phyloP scores from a whole-genome alignment of 2,329 filamentous ascomycete species.

The Phaeomoniella chlamydospora region DNA sequence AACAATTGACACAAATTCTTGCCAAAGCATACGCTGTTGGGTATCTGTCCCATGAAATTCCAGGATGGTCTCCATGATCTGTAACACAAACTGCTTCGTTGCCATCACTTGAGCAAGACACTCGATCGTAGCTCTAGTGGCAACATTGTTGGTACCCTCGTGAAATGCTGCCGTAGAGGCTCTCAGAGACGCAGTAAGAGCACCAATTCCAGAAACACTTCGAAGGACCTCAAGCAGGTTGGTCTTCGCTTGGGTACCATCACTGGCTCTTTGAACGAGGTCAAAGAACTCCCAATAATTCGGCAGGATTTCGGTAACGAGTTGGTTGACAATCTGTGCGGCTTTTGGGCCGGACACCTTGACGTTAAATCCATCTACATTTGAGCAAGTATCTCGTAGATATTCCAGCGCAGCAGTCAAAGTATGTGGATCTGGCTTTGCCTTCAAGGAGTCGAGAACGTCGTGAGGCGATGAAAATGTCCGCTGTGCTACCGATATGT shows the following conservation, averaged over 20 bases:
- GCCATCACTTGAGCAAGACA: conserved; percentile 18
- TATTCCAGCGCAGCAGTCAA: conserved; percentile 40
- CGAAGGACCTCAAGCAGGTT: conserved; percentile 49
- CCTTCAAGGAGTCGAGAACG: conserved; percentile 44
- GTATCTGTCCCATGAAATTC: conserved; percentile 16
- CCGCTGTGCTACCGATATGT: conserved; percentile 22
- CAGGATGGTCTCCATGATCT: conserved; percentile 31
- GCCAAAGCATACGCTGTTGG: conserved; percentile 44
- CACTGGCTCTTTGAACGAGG: conserved; percentile 1
- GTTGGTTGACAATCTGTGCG: conserved; percentile 58
- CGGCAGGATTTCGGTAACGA: conserved; percentile 62
- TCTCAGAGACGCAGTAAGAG: conserved; percentile 28
- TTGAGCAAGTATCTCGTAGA: conserved; percentile 24
- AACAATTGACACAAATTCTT: conserved; percentile 43
- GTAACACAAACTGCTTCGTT: conserved; percentile 23
- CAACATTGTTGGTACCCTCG: neutral
- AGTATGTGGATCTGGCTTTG: conserved; percentile 46
- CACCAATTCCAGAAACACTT: conserved; percentile 64
- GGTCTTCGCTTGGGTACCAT: conserved; percentile 18
- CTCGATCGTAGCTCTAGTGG: neutral
- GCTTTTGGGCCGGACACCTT: conserved; percentile 49
- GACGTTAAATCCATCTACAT: conserved; percentile 30
- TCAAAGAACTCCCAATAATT: conserved; percentile 56
- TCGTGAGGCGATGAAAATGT: conserved; percentile 23
- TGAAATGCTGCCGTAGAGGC: neutral